A percentile compares a stretch with the other conserved stretches of the same genome.
These are phyloP conservation scores for Neospermospora avenae DNA, from an alignment of 2,329 filamentous ascomycete species.

Conservation along the genomic window DNA sequence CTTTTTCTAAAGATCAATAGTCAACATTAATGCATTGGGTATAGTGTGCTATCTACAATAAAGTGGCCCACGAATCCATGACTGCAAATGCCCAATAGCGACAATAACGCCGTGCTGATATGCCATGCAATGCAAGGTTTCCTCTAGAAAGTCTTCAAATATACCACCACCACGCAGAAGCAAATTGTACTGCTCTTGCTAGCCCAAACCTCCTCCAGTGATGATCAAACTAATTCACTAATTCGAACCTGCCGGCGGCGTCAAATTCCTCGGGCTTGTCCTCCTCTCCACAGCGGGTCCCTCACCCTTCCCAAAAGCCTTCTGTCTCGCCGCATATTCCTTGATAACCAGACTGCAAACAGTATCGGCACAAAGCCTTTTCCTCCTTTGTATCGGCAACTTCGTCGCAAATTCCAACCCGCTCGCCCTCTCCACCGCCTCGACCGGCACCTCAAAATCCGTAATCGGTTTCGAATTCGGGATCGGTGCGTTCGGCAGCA, in stretches of 20 bases:
- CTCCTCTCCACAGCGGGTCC: constrained; percentile 25
- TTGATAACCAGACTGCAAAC: constrained; percentile 78
- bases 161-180: constrained; percentile 11
- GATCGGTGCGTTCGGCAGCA: constrained; percentile 88
- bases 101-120: constrained; percentile 14
- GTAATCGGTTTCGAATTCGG: constrained; percentile 80
- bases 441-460: constrained; percentile 93
- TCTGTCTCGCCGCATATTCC: constrained; percentile 67
- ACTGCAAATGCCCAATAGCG: background rate
- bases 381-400: constrained; percentile 69
- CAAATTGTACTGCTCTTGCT: background rate
- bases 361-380: constrained; percentile 81
- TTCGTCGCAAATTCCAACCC: constrained; percentile 87
- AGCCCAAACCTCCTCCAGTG: background rate
- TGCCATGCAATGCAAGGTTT: constrained; percentile 21
- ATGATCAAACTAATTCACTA: background rate
- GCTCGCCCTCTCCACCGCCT: constrained; percentile 87
- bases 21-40: background rate
- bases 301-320: constrained; percentile 44
- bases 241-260: background rate
- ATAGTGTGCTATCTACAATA: constrained; percentile 6
- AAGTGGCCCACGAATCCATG: constrained; percentile 6
- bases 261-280: constrained; percentile 32
- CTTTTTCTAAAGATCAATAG: too few relatives aligned
- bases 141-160: background rate